Conservation (phyloP, 345 rosid species). For the Acer negundo region DNA sequence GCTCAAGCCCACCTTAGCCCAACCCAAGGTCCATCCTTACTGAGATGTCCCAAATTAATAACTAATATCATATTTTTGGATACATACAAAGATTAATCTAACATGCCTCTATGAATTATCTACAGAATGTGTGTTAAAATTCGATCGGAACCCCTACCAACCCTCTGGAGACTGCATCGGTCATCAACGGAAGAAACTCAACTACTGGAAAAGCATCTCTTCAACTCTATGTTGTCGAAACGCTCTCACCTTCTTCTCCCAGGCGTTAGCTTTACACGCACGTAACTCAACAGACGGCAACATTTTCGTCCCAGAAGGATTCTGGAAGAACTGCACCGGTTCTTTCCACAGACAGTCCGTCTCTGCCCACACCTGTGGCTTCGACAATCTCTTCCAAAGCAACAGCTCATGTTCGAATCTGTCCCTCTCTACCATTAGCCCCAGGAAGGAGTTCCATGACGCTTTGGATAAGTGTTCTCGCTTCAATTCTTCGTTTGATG, state of each 20-base stretch:
- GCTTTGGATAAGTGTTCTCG: constrained; percentile 32
- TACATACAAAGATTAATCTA: not conserved
- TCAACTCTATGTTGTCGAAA: constrained; percentile 51
- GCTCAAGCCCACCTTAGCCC: too few species aligned
- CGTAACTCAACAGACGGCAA: not conserved
- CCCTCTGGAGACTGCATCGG: constrained; percentile 50
- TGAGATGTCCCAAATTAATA: too few species aligned
- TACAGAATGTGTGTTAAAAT: constrained; percentile 40
- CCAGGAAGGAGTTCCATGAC: not conserved
- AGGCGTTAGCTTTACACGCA: constrained; percentile 38
- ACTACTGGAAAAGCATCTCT: constrained; percentile 31
- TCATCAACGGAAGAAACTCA: constrained; percentile 19
- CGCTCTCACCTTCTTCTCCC: constrained; percentile 43
- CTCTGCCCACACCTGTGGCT: constrained; percentile 35
- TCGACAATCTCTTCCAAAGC: constrained; percentile 32
- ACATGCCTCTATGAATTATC: not conserved
- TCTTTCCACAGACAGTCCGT: constrained; percentile 26
- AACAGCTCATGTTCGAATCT: constrained; percentile 34
- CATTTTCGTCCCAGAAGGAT: constrained; percentile 34
- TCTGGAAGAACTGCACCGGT: constrained; percentile 37
- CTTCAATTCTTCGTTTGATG: constrained; percentile 33
- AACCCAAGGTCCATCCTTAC: too few species aligned
- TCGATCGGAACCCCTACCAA: constrained; percentile 36
- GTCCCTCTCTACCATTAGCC: constrained; percentile 24
- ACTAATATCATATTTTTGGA: too few species aligned